phyloP scores from a whole-genome alignment of 179 eudicot genomes.

The Amaranthus tricolor region DNA sequence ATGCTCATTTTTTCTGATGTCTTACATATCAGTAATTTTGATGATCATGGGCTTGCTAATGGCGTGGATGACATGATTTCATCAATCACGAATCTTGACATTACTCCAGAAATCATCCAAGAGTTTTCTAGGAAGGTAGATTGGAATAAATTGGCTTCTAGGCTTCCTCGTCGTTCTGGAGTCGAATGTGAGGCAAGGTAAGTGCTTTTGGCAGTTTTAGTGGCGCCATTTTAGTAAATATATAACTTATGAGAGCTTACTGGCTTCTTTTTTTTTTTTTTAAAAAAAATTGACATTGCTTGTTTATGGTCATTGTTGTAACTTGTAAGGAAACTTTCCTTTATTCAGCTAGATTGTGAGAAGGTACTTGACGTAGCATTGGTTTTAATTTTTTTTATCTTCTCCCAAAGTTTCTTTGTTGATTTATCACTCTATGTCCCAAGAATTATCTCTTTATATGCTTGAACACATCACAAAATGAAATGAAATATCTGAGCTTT shows the following conservation, averaged over 20 bases:
- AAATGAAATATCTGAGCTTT: no score
- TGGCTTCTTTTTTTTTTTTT: no score
- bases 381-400: no score
- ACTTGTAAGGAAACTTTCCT: no score
- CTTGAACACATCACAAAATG: no score
- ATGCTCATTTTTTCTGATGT: slow-evolving; percentile 2
- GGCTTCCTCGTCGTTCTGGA: slow-evolving; percentile 58
- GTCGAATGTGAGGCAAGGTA: slow-evolving; percentile 86
- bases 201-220: neutral
- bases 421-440: no score
- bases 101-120: slow-evolving; percentile 60
- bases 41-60: slow-evolving; percentile 35
- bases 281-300: no score
- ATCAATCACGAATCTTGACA: slow-evolving; percentile 47
- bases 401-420: no score
- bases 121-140: slow-evolving; percentile 64
- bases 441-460: no score
- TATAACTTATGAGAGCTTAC: neutral
- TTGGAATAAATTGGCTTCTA: slow-evolving; percentile 75
- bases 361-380: no score
- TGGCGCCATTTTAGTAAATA: neutral
- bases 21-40: slow-evolving; percentile 39
- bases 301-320: no score
- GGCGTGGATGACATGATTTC: slow-evolving; percentile 50
- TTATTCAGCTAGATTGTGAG: no score